Evolutionary conservation across 2,329 filamentous ascomycete genomes (phyloP), one percentile per base, ranked within the genome.

Genomic region (Cladosporium sp.): DNA sequence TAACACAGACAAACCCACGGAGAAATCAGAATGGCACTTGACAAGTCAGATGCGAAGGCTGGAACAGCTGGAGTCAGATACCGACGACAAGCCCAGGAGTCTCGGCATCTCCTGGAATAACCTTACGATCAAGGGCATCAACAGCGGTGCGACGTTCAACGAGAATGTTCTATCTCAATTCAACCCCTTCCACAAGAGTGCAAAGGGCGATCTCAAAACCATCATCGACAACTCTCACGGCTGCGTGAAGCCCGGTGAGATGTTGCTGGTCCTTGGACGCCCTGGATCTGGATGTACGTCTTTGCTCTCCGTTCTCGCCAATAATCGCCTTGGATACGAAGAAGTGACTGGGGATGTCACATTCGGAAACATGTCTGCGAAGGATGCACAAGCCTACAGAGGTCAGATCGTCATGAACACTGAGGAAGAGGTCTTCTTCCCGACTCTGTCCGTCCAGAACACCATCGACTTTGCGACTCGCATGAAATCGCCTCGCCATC

Each of bases 281-380:
- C 79, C 79, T 0, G 83, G 80, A 0, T 85, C 83, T 3, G 87
- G 87, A 8, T 91, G 89, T 73, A 90, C 88, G 0, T 89, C 89
- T 0, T 80, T 92, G n/a, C 80, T 92, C 55, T 91, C 89, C 70
- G 80, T 89, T 69, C 80, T 92, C 3, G 82, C 87, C 58, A 91
- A 91, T 70, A 82, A 85, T 65, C 80, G 88, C 46, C 55, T 52
- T 33, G 69, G 67, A 2, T 69, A 68, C 37, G 68, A 67, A 14
- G 68, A 68, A 31, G 40, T 73, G 56, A 57, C 68, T 2, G 74
- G 74, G 7, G 72, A 76, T 40, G 82, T 90, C 3, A 78, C 80
- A 26, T 89, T 84, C 69, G 88, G 84, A 1, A 77, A 78, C 0
- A 75, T 86, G 74, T 75, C 50, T 73, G 74, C 62, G 59, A 73